Percentiles rank a stretch among this genome's conserved stretches.
Evolutionary conservation across 257 asterid species (phyloP).

Genomic region (Cinchona pubescens): DNA sequence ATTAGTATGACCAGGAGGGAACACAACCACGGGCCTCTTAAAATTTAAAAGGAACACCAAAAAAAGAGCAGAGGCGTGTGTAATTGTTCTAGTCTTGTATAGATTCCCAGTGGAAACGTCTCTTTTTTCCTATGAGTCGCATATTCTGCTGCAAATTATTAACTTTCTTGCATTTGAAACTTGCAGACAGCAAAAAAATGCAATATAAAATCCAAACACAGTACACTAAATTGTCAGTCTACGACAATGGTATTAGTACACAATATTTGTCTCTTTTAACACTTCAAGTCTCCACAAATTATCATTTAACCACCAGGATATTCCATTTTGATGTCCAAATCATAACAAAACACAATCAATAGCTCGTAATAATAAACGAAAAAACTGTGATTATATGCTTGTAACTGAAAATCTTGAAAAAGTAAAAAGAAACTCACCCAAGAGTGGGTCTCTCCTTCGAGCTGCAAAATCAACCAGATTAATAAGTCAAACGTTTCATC

Average conservation of each 20-base stretch:
- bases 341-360: background rate
- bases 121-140: background rate
- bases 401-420: too few species aligned
- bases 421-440: constrained; percentile 57
- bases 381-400: background rate
- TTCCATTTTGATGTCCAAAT: background rate
- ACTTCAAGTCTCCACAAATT: too few species aligned
- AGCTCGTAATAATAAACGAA: background rate
- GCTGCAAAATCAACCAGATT: constrained; percentile 51
- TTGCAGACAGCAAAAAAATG: background rate
- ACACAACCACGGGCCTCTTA: background rate
- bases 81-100: background rate
- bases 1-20: background rate
- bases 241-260: background rate
- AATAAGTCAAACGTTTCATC: constrained; percentile 20
- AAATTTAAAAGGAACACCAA: background rate
- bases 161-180: background rate
- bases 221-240: background rate
- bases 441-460: constrained; percentile 99
- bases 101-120: background rate
- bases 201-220: background rate
- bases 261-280: background rate
- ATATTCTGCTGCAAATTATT: background rate
- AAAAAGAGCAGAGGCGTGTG: background rate
- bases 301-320: background rate